Conservation (phyloP, 345 rosid species). For the Eucalyptus guilfoylei region DNA sequence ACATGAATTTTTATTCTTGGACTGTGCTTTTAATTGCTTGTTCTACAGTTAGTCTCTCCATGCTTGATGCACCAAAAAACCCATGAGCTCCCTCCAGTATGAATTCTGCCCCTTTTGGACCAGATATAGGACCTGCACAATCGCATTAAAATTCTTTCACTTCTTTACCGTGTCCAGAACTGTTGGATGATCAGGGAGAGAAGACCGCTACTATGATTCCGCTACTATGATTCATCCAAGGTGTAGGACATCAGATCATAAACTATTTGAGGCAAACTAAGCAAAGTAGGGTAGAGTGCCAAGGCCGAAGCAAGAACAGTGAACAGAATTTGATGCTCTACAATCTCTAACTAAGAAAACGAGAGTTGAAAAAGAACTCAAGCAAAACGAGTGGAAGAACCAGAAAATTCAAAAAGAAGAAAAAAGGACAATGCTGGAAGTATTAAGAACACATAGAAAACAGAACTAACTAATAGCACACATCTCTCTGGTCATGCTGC, state of each 20-base stretch:
- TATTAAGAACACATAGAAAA: neutral
- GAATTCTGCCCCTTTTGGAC: conserved; percentile 68
- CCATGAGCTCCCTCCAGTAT: conserved; percentile 71
- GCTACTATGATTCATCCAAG: neutral
- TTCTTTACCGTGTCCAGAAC: neutral
- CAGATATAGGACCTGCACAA: conserved; percentile 67
- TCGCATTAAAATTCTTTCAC: neutral
- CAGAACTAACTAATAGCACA: neutral
- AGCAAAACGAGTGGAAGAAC: neutral
- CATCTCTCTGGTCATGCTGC: neutral
- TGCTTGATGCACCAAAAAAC: conserved; percentile 93
- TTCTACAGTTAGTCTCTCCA: conserved; percentile 91
- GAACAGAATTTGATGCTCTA: neutral
- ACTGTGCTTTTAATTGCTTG: conserved; percentile 65
- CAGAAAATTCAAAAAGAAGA: neutral
- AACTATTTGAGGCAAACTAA: neutral
- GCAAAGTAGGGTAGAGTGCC: neutral
- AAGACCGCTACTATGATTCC: neutral
- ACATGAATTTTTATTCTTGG: conserved; percentile 59
- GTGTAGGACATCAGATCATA: neutral
- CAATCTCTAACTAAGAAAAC: neutral
- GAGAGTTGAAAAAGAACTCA: neutral
- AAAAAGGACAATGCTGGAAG: neutral
- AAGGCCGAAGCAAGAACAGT: neutral
- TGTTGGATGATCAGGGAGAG: neutral